Evolutionary conservation across 257 asterid species (phyloP), one percentile per base, ranked within the genome.

Genomic region (Gentiana dahurica): DNA sequence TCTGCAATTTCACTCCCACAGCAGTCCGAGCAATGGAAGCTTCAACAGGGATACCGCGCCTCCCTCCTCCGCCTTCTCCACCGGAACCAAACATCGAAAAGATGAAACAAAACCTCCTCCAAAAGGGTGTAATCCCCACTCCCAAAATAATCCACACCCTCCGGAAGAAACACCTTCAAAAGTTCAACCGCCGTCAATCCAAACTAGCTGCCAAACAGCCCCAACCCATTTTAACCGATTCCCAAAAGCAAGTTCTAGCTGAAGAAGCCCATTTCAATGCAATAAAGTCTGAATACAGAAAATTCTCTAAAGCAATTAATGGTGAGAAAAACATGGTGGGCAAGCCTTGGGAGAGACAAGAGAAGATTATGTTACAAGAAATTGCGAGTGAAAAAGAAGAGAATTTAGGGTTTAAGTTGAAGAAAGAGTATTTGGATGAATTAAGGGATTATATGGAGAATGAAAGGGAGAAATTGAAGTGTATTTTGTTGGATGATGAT

Each of bases 81-180:
- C 66, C 68, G 47, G 72, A 69, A 37, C 84, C 82, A 6, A 73
- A 79, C 69, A 66, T 73, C 36, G 81, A 83, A 8, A 77, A 75
- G 34, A 65, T 83, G 47, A 87, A 76, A 68, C 90, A 63, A 35
- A 77, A 68, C 12, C 93, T 87, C 47, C 71, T 75, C 46, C 66
- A 68, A 45, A 74, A 69, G 44, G 86, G 85, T 56, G 78, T 91
- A 13, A 65, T 54, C 12, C 95, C 95, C 47, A 91, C 90, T 38
- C 95, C 98, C 64, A 87, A 74, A 77, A 83, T 85, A 60, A 71
- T 87, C 61, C 96, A 91, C 85, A 81, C 72, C 2, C 79, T 91
- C 75, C 95, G 89, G 79, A 87, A 83, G 59, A 91, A 91, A 66
- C 78, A 87, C 60, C 75, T 78, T 55, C 98, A 85, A 46, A 91